phyloP scores from a whole-genome alignment of 495 filamentous ascomycete genomes.

The Venustampulla echinocandica region DNA sequence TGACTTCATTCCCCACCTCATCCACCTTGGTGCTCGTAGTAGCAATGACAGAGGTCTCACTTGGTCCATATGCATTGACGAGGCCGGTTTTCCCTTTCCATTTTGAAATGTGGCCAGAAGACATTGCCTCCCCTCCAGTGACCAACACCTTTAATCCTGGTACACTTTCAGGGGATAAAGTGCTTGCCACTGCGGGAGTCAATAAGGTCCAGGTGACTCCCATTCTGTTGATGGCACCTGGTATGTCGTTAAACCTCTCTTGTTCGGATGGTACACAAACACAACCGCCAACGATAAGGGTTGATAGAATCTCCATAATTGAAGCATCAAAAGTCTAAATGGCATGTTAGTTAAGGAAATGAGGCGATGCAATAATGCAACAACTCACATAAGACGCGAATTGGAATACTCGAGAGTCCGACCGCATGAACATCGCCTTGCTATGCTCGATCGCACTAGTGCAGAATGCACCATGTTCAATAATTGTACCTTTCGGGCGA shows the following conservation, averaged over 20 bases:
- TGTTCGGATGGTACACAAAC: conserved; percentile 41
- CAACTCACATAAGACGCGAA: too few species aligned
- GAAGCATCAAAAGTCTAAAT: conserved; percentile 63
- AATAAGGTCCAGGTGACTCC: conserved; percentile 37
- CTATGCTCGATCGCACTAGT: background rate
- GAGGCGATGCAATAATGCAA: too few species aligned
- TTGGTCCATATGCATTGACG: conserved; percentile 51
- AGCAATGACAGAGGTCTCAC: conserved; percentile 27
- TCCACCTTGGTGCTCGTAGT: background rate
- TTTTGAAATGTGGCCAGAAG: conserved; percentile 11
- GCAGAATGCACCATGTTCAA: conserved; percentile 4
- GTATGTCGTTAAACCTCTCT: conserved; percentile 41
- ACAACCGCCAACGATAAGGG: conserved; percentile 52
- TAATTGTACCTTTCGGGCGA: conserved; percentile 35
- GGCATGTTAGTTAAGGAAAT: too few species aligned
- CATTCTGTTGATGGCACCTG: conserved; percentile 36
- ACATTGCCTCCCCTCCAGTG: conserved; percentile 27
- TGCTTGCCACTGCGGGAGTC: conserved; percentile 43
- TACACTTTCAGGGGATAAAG: conserved; percentile 17
- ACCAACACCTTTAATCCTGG: conserved; percentile 31
- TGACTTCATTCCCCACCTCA: conserved; percentile 8
- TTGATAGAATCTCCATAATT: conserved; percentile 76
- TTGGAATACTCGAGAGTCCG: conserved; percentile 10
- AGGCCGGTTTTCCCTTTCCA: conserved; percentile 19
- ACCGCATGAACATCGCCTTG: background rate